Evolutionary conservation across 192 early-diverging fungal genomes (phyloP), one percentile per base, ranked within the genome.

Genomic region (Coemansia sp.): DNA sequence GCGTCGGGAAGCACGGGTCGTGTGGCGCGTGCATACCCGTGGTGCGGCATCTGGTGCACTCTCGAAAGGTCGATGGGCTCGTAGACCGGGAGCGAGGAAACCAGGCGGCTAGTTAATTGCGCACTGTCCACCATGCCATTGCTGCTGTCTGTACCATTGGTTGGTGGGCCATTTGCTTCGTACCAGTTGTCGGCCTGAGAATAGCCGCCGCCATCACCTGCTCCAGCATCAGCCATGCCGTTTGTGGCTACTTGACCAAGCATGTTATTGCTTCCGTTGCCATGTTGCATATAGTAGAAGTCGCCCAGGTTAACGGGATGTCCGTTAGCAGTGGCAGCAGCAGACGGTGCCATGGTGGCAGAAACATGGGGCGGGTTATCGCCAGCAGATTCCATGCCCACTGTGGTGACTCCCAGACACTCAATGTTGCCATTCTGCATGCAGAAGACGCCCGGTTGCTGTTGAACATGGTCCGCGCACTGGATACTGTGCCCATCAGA

Each of bases 61-160:
- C 77, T 71, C 0, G 53, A 39, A 63, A 74, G 63, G 34, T 80
- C 67, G n/a, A 80, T 80, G 9, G 77, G 68, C 72, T 80, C 68
- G 39, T 80, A 80, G 0, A 71, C 67, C 0, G 77, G 77, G 6
- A 80, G 48, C 13, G 75, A 35, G 10, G 75, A 72, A n/a, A 66
- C 61, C 23, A 77, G 53, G 9, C 61, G 65, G 28, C 49, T 28
- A 0, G 34, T 61, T 15, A 63, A 16, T 20, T 63, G 61, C 58
- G 39, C 31, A 2, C 13, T 29, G 7, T 70, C 55, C 10, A 43
- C 55, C 37, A 37, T 26, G 29, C n/a, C 40, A 0, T 45, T 40
- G 23, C 25, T 26, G 20, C 21, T 53, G 5, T 39, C 40, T 13
- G 55, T 31, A 34, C 13, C 30, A 9, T 26, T 26, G 35, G 23